Evolutionary conservation across 176 grass and related monocot genomes (phyloP).

Genomic region (Stipa capillata): DNA sequence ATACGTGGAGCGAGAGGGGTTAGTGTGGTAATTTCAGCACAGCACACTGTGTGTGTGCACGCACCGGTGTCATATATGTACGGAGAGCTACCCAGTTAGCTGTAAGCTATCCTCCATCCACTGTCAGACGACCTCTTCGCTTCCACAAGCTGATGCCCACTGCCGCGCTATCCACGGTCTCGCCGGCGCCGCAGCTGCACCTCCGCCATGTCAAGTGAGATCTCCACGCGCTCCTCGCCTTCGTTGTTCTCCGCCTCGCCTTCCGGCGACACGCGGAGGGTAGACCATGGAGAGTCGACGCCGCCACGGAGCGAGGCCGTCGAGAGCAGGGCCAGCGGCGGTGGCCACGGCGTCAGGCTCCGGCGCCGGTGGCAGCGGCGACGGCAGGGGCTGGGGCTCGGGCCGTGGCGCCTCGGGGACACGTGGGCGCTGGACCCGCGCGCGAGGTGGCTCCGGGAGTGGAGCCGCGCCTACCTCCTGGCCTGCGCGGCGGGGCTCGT

Average conservation of each 20-base stretch:
- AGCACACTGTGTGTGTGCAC: not conserved
- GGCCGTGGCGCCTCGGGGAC: not conserved
- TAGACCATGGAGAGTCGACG: not conserved
- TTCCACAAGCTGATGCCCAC: not conserved
- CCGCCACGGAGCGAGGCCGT: not conserved
- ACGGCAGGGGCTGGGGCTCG: not conserved
- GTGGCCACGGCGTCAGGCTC: not conserved
- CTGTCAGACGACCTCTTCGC: not conserved
- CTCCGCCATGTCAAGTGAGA: constrained; percentile 21
- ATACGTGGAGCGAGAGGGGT: not conserved
- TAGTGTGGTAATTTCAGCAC: not conserved
- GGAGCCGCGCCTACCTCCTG: constrained; percentile 76
- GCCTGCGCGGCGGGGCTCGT: constrained; percentile 74
- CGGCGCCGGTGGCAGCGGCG: not conserved
- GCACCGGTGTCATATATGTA: not conserved
- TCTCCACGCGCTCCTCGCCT: not conserved
- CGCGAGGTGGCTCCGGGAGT: constrained; percentile 48
- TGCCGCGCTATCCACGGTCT: not conserved
- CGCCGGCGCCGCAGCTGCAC: not conserved
- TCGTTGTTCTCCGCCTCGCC: not conserved
- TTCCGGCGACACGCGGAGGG: not conserved
- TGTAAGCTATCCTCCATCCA: constrained; percentile 3
- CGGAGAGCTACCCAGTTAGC: not conserved
- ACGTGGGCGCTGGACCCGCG: constrained; percentile 41
- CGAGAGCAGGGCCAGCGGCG: not conserved